Evolutionary conservation across 164 flowering plant genomes (phyloP).

Genomic region (Chimonanthus salicifolius): DNA sequence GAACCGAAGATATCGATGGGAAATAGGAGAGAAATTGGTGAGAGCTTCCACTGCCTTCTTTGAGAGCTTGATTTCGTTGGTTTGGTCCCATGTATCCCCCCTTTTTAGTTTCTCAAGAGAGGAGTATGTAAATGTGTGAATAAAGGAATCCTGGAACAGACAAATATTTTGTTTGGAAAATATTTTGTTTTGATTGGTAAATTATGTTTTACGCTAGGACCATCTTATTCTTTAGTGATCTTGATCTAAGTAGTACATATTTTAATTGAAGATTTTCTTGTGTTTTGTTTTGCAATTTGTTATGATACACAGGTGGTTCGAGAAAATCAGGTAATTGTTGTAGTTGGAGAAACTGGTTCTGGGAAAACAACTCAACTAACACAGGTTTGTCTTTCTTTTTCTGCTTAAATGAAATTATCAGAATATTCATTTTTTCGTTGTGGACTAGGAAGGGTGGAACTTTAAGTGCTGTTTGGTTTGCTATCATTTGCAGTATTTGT

Average conservation of each 20-base stretch:
- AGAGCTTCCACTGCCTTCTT: too few species aligned
- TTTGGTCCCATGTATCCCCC: too few species aligned
- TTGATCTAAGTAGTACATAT: background rate
- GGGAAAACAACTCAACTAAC: slow-evolving; percentile 98
- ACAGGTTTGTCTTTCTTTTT: slow-evolving; percentile 42
- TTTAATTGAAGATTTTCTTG: background rate
- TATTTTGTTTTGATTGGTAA: too few species aligned
- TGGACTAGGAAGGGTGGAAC: background rate
- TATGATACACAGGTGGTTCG: slow-evolving; percentile 65
- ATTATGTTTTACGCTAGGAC: background rate
- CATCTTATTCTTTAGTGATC: background rate
- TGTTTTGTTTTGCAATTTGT: background rate
- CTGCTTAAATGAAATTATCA: background rate
- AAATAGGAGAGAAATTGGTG: too few species aligned
- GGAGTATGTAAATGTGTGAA: too few species aligned
- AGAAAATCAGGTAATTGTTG: slow-evolving; percentile 88
- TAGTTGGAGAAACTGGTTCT: slow-evolving; percentile 98
- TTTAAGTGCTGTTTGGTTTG: background rate
- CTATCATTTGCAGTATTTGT: slow-evolving; percentile 61
- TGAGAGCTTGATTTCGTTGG: too few species aligned
- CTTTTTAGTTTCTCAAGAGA: too few species aligned
- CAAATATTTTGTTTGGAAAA: too few species aligned
- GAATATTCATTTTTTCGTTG: background rate
- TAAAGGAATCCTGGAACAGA: too few species aligned
- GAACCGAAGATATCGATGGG: too few species aligned